Conservation (phyloP, 371 early-diverging fungal species). For the Gilbertella persicaria region DNA sequence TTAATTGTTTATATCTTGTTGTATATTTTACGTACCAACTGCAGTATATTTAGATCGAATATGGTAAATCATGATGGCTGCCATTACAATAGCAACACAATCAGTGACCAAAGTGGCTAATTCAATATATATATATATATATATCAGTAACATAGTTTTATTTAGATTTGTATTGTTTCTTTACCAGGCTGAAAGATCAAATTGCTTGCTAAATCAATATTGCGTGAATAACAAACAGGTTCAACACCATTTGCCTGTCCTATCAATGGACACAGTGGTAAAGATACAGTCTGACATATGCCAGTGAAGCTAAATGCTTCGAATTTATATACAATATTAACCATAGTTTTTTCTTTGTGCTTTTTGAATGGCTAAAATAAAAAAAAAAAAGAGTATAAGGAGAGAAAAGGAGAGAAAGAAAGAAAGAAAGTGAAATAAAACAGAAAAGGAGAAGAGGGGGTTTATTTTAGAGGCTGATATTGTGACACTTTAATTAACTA, state of each 20-base stretch:
- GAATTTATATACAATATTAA: constrained; percentile 52
- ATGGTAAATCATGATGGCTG: constrained; percentile 95
- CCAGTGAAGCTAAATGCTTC: constrained; percentile 84
- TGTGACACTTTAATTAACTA: neutral
- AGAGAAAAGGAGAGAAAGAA: constrained; percentile 6
- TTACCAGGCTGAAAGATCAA: constrained; percentile 91
- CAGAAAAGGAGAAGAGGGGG: constrained; percentile 7
- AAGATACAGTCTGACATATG: constrained; percentile 81
- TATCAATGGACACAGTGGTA: constrained; percentile 89
- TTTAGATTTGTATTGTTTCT: too few species aligned
- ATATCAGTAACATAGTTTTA: too few species aligned
- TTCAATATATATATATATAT: too few species aligned
- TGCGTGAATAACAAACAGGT: constrained; percentile 91
- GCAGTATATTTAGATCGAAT: constrained; percentile 97
- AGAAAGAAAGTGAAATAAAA: neutral
- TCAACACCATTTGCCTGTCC: constrained; percentile 76
- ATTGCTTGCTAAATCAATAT: constrained; percentile 78
- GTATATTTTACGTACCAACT: constrained; percentile 68
- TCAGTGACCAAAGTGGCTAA: constrained; percentile 85
- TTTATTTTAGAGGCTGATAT: neutral
- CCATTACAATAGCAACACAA: constrained; percentile 92
- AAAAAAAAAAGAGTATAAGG: too few species aligned
- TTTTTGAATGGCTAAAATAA: constrained; percentile 1
- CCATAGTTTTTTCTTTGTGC: constrained; percentile 26
- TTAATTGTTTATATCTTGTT: neutral